Conservation (phyloP, 371 early-diverging fungal genomes). For the Mortierella sp. region DNA sequence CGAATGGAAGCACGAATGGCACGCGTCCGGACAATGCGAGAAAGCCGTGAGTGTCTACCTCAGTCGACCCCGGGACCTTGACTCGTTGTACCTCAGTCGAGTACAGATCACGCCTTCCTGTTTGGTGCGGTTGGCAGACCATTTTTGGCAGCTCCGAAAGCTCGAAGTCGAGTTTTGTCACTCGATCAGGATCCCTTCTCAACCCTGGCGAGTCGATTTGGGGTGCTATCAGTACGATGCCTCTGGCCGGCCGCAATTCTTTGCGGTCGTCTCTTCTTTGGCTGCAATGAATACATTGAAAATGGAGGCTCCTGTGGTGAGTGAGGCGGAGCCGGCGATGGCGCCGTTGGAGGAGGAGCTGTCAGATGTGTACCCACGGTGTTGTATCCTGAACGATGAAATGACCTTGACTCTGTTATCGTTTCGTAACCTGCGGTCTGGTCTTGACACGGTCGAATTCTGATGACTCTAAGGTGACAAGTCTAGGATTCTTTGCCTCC, state of each 20-base stretch:
- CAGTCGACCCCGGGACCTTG: neutral
- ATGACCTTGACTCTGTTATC: neutral
- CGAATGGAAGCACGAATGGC: neutral
- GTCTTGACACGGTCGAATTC: neutral
- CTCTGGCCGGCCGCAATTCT: neutral
- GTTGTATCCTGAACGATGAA: neutral
- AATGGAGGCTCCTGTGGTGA: neutral
- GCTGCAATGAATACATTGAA: too few relatives aligned
- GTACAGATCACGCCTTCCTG: neutral
- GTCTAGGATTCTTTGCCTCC: neutral
- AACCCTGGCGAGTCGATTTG: neutral
- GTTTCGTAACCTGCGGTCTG: neutral
- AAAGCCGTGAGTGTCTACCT: neutral
- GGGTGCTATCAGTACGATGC: neutral
- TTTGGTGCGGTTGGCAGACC: neutral
- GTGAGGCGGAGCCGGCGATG: neutral
- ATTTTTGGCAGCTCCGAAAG: neutral
- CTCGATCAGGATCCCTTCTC: neutral
- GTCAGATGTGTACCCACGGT: neutral
- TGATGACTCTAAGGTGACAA: neutral
- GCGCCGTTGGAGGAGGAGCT: too few relatives aligned
- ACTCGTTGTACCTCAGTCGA: neutral
- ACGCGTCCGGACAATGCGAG: neutral
- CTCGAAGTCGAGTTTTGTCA: neutral
- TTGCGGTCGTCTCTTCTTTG: neutral